These are phyloP conservation scores for Rutstroemia sydowiana DNA, from an alignment of 2,329 filamentous ascomycete genomes.

Conservation along the genomic window DNA sequence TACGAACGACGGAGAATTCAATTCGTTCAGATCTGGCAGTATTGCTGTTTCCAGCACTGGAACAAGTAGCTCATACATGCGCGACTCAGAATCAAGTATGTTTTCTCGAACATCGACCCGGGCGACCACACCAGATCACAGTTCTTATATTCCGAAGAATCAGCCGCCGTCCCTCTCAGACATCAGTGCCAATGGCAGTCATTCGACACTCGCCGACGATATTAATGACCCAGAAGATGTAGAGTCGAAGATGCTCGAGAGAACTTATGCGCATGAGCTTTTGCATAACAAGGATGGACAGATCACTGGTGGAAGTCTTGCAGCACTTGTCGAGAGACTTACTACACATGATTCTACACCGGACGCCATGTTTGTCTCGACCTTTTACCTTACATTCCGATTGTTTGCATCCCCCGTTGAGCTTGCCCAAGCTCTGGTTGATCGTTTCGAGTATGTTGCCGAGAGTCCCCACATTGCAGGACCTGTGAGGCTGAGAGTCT, in stretches of 20 bases:
- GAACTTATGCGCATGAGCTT: conserved; percentile 84
- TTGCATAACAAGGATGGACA: conserved; percentile 92
- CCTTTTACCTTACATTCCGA: conserved; percentile 94
- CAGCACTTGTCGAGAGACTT: conserved; percentile 86
- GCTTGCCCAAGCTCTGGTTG: conserved; percentile 75
- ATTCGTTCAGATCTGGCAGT: conserved; percentile 56
- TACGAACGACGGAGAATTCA: conserved; percentile 43
- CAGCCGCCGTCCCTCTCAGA: conserved; percentile 61
- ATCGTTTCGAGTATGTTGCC: conserved; percentile 86
- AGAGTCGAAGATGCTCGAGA: conserved; percentile 80
- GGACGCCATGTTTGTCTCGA: conserved; percentile 83
- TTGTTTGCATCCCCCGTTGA: conserved; percentile 78
- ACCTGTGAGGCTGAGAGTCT: conserved; percentile 82
- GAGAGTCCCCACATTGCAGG: conserved; percentile 67
- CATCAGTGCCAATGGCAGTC: conserved; percentile 57
- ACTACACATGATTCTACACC: conserved; percentile 91
- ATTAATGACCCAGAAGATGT: conserved; percentile 52
- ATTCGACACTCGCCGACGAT: conserved; percentile 62
- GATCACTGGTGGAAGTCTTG: conserved; percentile 84
- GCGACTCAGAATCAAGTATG: conserved; percentile 73
- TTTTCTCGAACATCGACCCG: conserved; percentile 78
- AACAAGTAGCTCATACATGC: conserved; percentile 69
- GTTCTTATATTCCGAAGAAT: conserved; percentile 28
- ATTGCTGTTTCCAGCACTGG: conserved; percentile 69
- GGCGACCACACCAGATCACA: conserved; percentile 74